phyloP scores from a whole-genome alignment of 106 monocot genomes.

The Phalaenopsis aphrodite region DNA sequence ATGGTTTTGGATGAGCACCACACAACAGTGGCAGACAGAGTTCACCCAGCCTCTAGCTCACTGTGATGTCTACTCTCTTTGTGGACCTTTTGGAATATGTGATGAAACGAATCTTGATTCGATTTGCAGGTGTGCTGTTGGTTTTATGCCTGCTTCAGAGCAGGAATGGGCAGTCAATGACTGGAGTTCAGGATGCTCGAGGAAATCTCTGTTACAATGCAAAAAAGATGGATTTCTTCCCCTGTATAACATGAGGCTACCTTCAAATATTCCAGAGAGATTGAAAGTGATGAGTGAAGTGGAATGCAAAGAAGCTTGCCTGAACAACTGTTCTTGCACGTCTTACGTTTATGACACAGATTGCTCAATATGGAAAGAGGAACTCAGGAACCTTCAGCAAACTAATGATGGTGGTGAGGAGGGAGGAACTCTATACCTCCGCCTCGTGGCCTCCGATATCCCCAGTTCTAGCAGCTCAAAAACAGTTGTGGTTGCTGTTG shows the following conservation, averaged over 20 bases:
- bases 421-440: constrained; percentile 20
- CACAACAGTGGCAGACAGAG: constrained; percentile 17
- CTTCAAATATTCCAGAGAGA: constrained; percentile 8
- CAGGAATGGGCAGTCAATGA: constrained; percentile 24
- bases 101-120: constrained; percentile 1
- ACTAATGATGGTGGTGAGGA: constrained; percentile 4
- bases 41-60: constrained; percentile 19
- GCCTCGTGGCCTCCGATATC: constrained; percentile 27
- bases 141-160: constrained; percentile 11
- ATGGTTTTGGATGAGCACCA: constrained; percentile 10
- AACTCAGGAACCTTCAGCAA: constrained; percentile 19
- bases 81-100: constrained; percentile 21
- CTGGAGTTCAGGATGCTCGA: constrained; percentile 23
- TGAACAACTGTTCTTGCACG: constrained; percentile 33
- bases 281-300: background rate
- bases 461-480: constrained; percentile 5
- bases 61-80: constrained; percentile 21
- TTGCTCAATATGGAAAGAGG: constrained; percentile 29
- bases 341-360: constrained; percentile 17
- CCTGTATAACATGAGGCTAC: constrained; percentile 19
- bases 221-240: constrained; percentile 18
- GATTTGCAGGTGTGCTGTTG: constrained; percentile 11
- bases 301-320: constrained; percentile 20
- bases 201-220: constrained; percentile 20
- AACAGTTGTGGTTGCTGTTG: background rate